phyloP scores from a whole-genome alignment of 1,139 yeast species.

The Saccharomyces hybrid region DNA sequence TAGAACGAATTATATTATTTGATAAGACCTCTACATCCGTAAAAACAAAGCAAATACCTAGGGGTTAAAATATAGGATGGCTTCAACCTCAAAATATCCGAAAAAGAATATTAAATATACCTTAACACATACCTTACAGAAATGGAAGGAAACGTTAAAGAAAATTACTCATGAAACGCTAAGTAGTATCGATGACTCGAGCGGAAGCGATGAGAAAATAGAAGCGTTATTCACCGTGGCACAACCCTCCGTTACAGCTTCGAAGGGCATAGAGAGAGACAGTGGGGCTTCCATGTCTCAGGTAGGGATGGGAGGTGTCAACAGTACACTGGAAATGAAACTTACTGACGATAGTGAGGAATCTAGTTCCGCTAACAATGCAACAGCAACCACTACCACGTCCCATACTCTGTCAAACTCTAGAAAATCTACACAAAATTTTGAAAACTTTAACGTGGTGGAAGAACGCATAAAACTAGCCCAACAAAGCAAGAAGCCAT shows the following conservation, averaged over 20 bases:
- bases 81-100: not conserved
- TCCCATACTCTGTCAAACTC: slow-evolving; percentile 1
- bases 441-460: slow-evolving; percentile 30
- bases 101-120: not conserved
- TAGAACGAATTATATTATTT: not conserved
- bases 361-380: slow-evolving; percentile 10
- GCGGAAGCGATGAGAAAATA: slow-evolving; percentile 16
- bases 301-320: slow-evolving; percentile 6
- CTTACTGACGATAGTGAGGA: slow-evolving; percentile 19
- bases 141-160: slow-evolving; percentile 19
- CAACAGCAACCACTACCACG: slow-evolving; percentile 9
- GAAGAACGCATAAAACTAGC: slow-evolving; percentile 30
- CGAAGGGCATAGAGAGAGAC: slow-evolving; percentile 13
- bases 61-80: not conserved
- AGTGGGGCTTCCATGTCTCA: slow-evolving; percentile 21
- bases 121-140: slow-evolving; percentile 11
- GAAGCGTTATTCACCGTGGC: slow-evolving; percentile 17
- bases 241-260: not conserved
- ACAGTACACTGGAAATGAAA: slow-evolving; percentile 12
- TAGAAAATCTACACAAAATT: slow-evolving; percentile 14
- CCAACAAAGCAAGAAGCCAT: slow-evolving; percentile 24
- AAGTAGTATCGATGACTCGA: slow-evolving; percentile 16
- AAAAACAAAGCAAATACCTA: not conserved
- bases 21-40: not conserved
- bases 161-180: slow-evolving; percentile 21